Conservation (phyloP, 2,329 filamentous ascomycete genomes). For the Verticillium tricorpus region DNA sequence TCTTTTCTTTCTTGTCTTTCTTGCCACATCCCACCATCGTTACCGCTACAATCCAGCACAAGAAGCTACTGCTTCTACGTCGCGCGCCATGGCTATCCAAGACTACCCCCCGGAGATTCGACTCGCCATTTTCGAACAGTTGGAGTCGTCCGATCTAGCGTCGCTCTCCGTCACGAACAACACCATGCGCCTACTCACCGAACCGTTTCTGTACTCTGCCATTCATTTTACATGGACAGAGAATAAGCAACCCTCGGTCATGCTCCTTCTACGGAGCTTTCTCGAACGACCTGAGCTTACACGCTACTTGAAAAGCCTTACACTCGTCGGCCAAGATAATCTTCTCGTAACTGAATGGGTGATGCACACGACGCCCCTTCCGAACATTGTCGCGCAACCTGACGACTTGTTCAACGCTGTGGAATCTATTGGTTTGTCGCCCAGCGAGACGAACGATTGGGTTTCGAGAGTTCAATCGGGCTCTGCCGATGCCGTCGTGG, state of each 20-base stretch:
- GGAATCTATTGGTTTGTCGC: neutral
- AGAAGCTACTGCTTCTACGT: neutral
- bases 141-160: neutral
- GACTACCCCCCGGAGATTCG: neutral
- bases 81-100: neutral
- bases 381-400: neutral
- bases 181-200: neutral
- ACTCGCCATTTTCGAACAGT: neutral
- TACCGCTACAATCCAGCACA: neutral
- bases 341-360: neutral
- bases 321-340: neutral
- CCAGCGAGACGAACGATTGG: no score
- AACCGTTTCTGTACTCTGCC: neutral
- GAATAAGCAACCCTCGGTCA: neutral
- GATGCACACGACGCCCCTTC: neutral
- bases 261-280: neutral
- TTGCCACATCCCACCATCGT: neutral
- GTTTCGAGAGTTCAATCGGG: no score
- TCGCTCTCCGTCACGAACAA: neutral
- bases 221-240: neutral
- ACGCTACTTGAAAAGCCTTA: neutral
- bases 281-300: neutral
- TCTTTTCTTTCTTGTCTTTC: no score
- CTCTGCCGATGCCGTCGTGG: no score
- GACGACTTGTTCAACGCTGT: neutral